Conservation (phyloP, 495 filamentous ascomycete species). For the Cryomyces minteri region DNA sequence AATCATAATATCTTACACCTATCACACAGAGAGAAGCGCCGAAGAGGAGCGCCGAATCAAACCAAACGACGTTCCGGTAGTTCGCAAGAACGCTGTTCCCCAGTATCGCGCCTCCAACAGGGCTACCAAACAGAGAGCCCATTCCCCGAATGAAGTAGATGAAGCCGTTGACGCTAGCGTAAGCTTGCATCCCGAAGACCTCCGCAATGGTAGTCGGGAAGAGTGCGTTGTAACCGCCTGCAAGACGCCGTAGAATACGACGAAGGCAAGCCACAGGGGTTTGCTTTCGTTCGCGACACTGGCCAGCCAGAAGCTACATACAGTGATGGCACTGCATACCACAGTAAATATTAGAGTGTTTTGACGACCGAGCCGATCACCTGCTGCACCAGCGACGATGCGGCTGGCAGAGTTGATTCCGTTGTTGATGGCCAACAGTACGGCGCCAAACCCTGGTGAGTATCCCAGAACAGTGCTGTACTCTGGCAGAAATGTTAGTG, state of each 20-base stretch:
- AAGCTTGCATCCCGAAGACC: constrained; percentile 25
- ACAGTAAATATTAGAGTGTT: constrained; percentile 24
- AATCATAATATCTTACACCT: too few relatives aligned
- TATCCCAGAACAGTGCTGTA: constrained; percentile 24
- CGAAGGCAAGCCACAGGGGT: constrained; percentile 21
- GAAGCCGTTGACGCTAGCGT: constrained; percentile 24
- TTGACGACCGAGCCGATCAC: constrained; percentile 18
- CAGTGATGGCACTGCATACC: constrained; percentile 18
- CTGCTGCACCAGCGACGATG: constrained; percentile 11
- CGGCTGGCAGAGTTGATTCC: constrained; percentile 12
- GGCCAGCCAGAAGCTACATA: constrained; percentile 23
- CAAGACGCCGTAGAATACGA: constrained; percentile 22
- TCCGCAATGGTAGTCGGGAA: constrained; percentile 25
- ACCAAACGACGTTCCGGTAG: too few relatives aligned
- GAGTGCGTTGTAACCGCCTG: constrained; percentile 23
- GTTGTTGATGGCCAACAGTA: constrained; percentile 16
- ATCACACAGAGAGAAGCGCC: too few relatives aligned
- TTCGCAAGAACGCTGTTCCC: too few relatives aligned
- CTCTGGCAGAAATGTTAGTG: constrained; percentile 23
- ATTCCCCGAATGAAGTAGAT: constrained; percentile 27
- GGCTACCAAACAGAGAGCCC: constrained; percentile 25
- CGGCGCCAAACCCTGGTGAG: constrained; percentile 16
- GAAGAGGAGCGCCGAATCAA: too few relatives aligned
- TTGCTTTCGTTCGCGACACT: constrained; percentile 8
- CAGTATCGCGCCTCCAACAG: constrained; percentile 19